These are phyloP conservation scores for Pisolithus tinctorius DNA, from an alignment of 768 basidiomycete species.

Conservation along the genomic window DNA sequence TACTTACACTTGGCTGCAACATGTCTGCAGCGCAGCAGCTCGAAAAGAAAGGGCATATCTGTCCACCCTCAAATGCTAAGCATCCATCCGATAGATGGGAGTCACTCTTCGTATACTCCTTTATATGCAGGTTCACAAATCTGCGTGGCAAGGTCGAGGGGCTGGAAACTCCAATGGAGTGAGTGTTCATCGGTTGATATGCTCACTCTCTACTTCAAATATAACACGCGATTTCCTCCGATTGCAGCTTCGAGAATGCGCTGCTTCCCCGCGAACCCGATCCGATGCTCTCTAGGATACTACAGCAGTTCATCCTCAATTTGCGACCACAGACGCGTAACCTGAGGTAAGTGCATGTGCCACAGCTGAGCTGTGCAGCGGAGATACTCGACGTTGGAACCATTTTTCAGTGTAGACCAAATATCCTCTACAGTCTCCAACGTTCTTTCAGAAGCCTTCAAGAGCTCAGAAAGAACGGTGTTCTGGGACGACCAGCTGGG, in stretches of 20 bases:
- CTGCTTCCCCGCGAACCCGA: conserved; percentile 67
- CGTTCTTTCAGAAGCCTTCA: conserved; percentile 68
- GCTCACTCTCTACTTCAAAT: conserved; percentile 15
- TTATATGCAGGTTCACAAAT: conserved; percentile 77
- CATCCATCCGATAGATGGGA: conserved; percentile 86
- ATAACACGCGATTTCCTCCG: conserved; percentile 26
- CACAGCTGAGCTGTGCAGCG: conserved; percentile 17
- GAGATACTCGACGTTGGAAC: conserved; percentile 27
- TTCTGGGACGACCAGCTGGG: conserved; percentile 73
- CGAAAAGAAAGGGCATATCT: conserved; percentile 47
- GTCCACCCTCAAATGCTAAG: conserved; percentile 52
- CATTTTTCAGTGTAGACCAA: conserved; percentile 60
- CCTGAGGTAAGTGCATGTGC: conserved; percentile 59
- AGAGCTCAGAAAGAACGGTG: conserved; percentile 63
- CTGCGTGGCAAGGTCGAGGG: conserved; percentile 72
- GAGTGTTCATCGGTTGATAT: conserved; percentile 32
- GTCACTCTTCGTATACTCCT: conserved; percentile 77
- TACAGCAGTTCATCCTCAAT: conserved; percentile 73
- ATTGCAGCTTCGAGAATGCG: conserved; percentile 69
- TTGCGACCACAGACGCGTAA: conserved; percentile 86
- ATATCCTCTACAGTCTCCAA: conserved; percentile 69
- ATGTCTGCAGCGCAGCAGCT: conserved; percentile 31
- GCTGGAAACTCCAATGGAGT: conserved; percentile 79
- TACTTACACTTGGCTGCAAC: conserved; percentile 26
- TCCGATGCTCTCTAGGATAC: conserved; percentile 63